Evolutionary conservation across 139 green algal genomes (phyloP), one percentile per base, ranked within the genome.

Genomic region (Deuterostichococcus epilithicus): DNA sequence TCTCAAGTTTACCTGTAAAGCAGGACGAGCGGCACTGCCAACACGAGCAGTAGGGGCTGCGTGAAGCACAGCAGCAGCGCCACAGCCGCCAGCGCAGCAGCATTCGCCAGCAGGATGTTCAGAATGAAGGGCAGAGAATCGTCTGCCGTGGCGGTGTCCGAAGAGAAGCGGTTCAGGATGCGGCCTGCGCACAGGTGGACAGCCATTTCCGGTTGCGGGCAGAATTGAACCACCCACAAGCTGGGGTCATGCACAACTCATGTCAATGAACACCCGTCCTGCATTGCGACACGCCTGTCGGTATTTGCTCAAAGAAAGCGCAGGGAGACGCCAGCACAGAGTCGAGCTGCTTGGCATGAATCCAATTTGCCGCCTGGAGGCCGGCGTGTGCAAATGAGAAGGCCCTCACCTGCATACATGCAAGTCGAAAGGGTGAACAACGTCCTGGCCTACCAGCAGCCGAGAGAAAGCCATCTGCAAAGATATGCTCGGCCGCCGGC

Each of bases 41-140:
- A 35, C 37, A 83, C 35, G 36, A 88, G 59, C 68, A 97, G 83
- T 36, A 79, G 69, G 3, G 91, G 89, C 69, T 95, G 85, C 0
- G 82, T 81, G 65, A 82, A 71, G 35, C 75, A 72, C 75, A 97
- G 81, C n/a, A 97, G 87, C 3, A 74, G 73, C 15, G 92, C 67
- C 35, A 94, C 73, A 2, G 92, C 78, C 33, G 76, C 42, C n/a
- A 63, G 26, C 1, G 33, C 33, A 32, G n/a, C 25, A 25, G 20
- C 66, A 3, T 93, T 90, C 34, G 94, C 92, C 52, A 97, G 82
- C 26, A 96, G 76, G 68, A 98, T 97, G 88, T 98, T 98, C 36
- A 88, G 59, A 30, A 95, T 95, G 86, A 98, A 98, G 25, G 93
- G 94, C 42, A 98, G 85, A 0, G 81, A 88, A 83, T 97, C 92